Conservation (phyloP, 192 early-diverging fungal genomes). For the Helicostylum pulchrum region DNA sequence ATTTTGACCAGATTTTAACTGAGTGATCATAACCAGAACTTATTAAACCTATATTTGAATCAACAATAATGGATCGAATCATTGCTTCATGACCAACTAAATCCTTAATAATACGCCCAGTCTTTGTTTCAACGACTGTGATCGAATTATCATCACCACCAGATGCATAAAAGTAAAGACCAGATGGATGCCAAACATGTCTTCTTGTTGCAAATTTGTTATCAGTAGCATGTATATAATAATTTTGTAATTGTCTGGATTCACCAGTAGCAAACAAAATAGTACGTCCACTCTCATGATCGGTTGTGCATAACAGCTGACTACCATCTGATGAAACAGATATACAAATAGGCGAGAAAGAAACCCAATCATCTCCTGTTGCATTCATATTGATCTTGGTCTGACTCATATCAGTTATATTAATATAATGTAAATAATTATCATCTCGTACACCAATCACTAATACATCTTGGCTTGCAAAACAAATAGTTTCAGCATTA, state of each 20-base stretch:
- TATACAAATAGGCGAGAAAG: conserved; percentile 75
- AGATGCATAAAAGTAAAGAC: conserved; percentile 61
- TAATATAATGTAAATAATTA: conserved; percentile 69
- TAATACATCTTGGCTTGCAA: conserved; percentile 40
- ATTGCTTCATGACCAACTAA: conserved; percentile 56
- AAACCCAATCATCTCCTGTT: conserved; percentile 80
- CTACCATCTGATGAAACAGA: conserved; percentile 50
- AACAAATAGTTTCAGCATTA: conserved; percentile 66
- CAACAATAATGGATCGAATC: conserved; percentile 52
- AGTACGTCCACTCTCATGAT: conserved; percentile 61
- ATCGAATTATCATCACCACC: conserved; percentile 59
- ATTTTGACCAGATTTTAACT: conserved; percentile 46
- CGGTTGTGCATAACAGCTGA: conserved; percentile 65
- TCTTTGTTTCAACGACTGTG: conserved; percentile 48
- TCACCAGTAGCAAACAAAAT: conserved; percentile 54
- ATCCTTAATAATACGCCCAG: conserved; percentile 43
- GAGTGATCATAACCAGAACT: conserved; percentile 61
- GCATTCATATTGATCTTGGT: conserved; percentile 68
- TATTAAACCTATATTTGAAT: conserved; percentile 43
- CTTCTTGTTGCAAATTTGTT: conserved; percentile 60
- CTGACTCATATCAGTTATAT: conserved; percentile 36
- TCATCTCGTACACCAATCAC: conserved; percentile 68
- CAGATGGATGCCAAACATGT: conserved; percentile 57
- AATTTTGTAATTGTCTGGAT: conserved; percentile 53
- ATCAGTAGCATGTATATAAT: conserved; percentile 55